Percentiles rank a stretch among this genome's conserved stretches.
phyloP scores from a whole-genome alignment of 805 yeast species.

The Candida namnaoensis region DNA sequence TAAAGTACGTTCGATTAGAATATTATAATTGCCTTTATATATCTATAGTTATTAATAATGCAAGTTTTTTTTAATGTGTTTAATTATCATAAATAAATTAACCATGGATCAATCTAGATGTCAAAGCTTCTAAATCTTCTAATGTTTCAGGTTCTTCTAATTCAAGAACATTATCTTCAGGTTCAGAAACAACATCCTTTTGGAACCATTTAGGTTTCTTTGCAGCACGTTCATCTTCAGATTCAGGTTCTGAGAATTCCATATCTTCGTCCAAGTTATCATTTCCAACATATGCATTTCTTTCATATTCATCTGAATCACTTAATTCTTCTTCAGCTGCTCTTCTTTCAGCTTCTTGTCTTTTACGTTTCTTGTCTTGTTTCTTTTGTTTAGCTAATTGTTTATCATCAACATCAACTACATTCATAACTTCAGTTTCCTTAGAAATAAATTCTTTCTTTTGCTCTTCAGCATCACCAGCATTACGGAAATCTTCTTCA shows the following conservation, averaged over 20 bases:
- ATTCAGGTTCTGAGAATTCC: conserved; percentile 11
- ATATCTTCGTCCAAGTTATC: conserved; percentile 20
- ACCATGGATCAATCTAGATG: conserved; percentile 34
- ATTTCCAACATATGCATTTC: conserved; percentile 21
- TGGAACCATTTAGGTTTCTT: conserved; percentile 29
- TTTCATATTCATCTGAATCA: conserved; percentile 21
- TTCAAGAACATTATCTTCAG: conserved; percentile 45
- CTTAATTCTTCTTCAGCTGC: conserved; percentile 18
- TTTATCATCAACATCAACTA: conserved; percentile 74
- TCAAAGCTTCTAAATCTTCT: conserved; percentile 89
- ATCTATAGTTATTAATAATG: too few species aligned
- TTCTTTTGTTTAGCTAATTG: conserved; percentile 65
- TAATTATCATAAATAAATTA: neutral
- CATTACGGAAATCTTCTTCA: conserved; percentile 74
- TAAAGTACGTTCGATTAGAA: too few species aligned
- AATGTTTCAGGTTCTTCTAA: conserved; percentile 83
- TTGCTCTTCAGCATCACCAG: conserved; percentile 61
- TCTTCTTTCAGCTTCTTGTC: conserved; percentile 69
- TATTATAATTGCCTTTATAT: too few species aligned
- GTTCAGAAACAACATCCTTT: conserved; percentile 23
- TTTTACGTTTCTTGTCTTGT: conserved; percentile 80
- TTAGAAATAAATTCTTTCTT: conserved; percentile 55
- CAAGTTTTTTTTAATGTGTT: too few species aligned
- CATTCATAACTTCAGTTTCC: conserved; percentile 63
- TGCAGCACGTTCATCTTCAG: conserved; percentile 18